Percentiles rank a stretch among this genome's conserved stretches.
phyloP scores from a whole-genome alignment of 257 asterid species.

The Ligustrum vulgare region DNA sequence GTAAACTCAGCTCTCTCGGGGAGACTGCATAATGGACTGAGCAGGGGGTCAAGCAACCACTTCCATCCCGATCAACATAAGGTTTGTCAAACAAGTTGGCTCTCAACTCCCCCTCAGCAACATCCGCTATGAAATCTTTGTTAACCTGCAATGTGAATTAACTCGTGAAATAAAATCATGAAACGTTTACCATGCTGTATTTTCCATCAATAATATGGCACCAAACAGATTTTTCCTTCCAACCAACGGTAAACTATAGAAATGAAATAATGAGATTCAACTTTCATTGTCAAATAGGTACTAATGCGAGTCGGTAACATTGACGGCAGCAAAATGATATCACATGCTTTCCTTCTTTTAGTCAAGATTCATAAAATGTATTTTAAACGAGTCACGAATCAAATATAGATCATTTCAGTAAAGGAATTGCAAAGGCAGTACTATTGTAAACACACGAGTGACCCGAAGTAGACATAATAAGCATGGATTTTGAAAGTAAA shows the following conservation, averaged over 20 bases:
- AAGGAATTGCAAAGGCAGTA: background rate
- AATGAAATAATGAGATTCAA: background rate
- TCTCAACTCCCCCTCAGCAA: conserved; percentile 50
- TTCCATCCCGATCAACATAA: conserved; percentile 49
- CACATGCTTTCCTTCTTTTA: background rate
- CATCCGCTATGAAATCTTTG: conserved; percentile 47
- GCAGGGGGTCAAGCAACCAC: conserved; percentile 51
- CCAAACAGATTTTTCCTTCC: background rate
- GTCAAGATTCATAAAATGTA: background rate
- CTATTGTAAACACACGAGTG: too few species aligned
- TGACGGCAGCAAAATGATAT: background rate
- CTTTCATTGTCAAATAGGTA: background rate
- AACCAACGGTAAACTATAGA: background rate
- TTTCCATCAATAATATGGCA: background rate
- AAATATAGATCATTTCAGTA: background rate
- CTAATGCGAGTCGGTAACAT: too few species aligned
- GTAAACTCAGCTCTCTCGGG: conserved; percentile 74
- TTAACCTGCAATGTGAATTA: conserved; percentile 51
- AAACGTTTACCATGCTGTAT: too few species aligned
- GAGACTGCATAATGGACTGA: conserved; percentile 63
- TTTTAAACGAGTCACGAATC: background rate
- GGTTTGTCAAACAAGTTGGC: conserved; percentile 42
- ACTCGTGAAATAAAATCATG: background rate
- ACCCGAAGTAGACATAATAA: background rate
- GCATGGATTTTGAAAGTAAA: background rate